phyloP scores from a whole-genome alignment of 306 rosid species.

The Gleditsia sinensis region DNA sequence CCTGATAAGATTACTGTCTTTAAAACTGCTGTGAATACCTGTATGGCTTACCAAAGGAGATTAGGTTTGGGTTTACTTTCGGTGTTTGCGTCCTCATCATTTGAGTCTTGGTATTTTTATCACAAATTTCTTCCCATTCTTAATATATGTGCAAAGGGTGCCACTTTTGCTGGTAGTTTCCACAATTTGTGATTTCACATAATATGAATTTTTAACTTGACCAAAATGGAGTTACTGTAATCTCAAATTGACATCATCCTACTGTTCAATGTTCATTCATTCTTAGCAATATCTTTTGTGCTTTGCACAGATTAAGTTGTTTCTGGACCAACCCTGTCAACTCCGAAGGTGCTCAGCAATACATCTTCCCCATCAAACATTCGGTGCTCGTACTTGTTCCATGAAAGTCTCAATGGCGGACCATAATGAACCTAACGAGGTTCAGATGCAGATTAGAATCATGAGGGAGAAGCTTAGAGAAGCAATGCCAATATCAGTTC shows the following conservation, averaged over 20 bases:
- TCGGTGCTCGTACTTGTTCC: constrained; percentile 11
- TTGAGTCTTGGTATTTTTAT: neutral
- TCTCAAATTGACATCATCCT: neutral
- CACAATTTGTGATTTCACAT: constrained; percentile 1
- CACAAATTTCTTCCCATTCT: neutral
- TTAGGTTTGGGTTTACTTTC: neutral
- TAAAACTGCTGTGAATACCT: neutral
- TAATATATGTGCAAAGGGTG: neutral
- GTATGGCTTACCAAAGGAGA: neutral
- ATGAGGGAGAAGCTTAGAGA: constrained; percentile 39
- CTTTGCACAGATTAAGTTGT: constrained; percentile 37
- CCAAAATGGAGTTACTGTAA: neutral
- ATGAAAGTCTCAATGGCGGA: constrained; percentile 43
- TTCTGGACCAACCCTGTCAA: constrained; percentile 34
- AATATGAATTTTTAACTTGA: neutral
- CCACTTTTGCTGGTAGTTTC: constrained; percentile 7
- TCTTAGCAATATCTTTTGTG: constrained; percentile 3
- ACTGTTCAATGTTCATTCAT: constrained; percentile 23
- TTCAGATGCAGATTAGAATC: constrained; percentile 35
- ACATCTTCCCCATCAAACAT: constrained; percentile 25
- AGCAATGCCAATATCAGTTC: constrained; percentile 40
- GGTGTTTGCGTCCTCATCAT: neutral
- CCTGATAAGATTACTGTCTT: neutral
- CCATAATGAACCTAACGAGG: constrained; percentile 38
- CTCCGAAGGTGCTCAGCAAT: constrained; percentile 29